phyloP scores from a whole-genome alignment of 2,329 filamentous ascomycete species.

The Colletotrichum acutatum region DNA sequence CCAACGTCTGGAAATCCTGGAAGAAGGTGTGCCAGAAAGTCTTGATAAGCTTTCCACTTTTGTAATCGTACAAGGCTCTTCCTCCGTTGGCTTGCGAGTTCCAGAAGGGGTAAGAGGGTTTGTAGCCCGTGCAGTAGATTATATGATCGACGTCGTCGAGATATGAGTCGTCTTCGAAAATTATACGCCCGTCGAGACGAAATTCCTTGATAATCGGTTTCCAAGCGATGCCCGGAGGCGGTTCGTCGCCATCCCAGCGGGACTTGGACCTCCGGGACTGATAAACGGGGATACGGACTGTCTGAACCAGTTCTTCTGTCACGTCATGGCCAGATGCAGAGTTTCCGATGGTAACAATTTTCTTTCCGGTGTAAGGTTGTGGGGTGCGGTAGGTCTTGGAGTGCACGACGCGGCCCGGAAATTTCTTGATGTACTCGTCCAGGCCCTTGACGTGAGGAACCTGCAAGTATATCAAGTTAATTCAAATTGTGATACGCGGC shows the following conservation, averaged over 20 bases:
- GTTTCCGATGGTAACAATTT: conserved; percentile 54
- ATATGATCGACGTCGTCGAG: conserved; percentile 51
- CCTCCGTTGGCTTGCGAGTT: conserved; percentile 54
- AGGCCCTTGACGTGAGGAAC: conserved; percentile 59
- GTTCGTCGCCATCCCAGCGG: conserved; percentile 61
- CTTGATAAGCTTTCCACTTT: conserved; percentile 52
- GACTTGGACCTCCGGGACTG: conserved; percentile 61
- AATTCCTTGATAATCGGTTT: conserved; percentile 62
- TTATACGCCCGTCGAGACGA: conserved; percentile 52
- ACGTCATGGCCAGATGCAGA: conserved; percentile 57
- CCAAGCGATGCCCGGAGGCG: conserved; percentile 61
- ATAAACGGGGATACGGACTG: conserved; percentile 56
- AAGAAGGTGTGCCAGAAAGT: conserved; percentile 66
- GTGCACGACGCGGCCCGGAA: conserved; percentile 53
- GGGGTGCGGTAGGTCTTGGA: conserved; percentile 59
- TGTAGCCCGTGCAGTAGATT: conserved; percentile 57
- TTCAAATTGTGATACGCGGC: background rate
- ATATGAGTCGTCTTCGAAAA: conserved; percentile 51
- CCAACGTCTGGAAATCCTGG: conserved; percentile 58
- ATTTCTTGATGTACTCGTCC: conserved; percentile 49
- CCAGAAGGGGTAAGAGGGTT: conserved; percentile 60
- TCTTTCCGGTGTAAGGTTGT: conserved; percentile 44
- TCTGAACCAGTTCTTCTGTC: conserved; percentile 48
- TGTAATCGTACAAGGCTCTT: conserved; percentile 61
- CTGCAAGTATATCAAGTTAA: conserved; percentile 40